Base-by-base conservation (phyloP, 2,329 filamentous ascomycete species). In the Fusarium sterilihyphosum region DNA sequence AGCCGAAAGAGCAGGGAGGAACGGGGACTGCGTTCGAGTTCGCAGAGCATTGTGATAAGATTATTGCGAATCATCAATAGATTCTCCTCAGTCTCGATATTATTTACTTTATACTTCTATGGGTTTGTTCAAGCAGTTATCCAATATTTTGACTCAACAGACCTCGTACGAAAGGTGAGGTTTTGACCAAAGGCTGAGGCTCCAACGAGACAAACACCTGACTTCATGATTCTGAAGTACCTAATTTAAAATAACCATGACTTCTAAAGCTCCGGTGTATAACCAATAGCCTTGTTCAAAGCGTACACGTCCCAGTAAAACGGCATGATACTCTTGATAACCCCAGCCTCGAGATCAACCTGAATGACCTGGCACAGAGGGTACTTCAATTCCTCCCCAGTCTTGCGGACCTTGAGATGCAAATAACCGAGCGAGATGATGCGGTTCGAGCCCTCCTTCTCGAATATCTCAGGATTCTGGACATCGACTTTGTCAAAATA, bases 261-360 rank as follows among this genome's bases (percentile, higher is more conserved):
- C 14, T 14, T 35, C 33, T 49, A 49, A 3, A 56, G 2, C 16
- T 63, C 70, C 6, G 71, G 70, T 11, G 49, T 73, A 31, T 77
- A 61, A 6, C 67, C 74, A 38, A 79, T 58, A 11, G 75, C 74
- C 35, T 67, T 67, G 54, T 77, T 80, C 22, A 77, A 6, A 22
- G 67, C 66, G 10, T 78, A 63, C 5, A 83, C 80, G 65, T 83
- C 79, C 81, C 82, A 83, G 50, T 83, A 83, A 63, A 82, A 83
- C 2, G 81, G 77, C 60, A 74, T 77, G 1, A 83, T 79, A 31
- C 78, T 74, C 18, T 71, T 71, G 31, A 83, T 80, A 17, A 77
- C 70, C 4, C 80, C 81, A 13, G 77, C 78, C 24, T 80, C 78
- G 20, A 81, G 50, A 67, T 83, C 81, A 38, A 83, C 78, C 16